These are phyloP conservation scores for Primulina eburnea DNA, from an alignment of 257 asterid species.

Conservation along the genomic window DNA sequence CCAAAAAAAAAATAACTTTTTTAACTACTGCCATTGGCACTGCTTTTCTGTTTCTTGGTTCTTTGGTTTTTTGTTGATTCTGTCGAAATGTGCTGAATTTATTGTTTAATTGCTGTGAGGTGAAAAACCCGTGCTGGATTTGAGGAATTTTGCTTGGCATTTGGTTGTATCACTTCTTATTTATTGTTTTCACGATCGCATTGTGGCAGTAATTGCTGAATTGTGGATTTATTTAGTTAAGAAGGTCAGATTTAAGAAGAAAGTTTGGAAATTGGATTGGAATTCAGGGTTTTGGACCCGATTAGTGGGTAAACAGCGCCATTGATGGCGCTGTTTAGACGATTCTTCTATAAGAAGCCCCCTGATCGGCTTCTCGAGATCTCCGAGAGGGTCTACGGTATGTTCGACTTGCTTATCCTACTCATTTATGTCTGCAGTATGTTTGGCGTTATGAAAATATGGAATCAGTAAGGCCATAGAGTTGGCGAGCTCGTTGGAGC, in stretches of 20 bases:
- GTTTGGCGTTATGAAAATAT: constrained; percentile 16
- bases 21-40: constrained; percentile 22
- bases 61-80: constrained; percentile 2
- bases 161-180: constrained; percentile 20
- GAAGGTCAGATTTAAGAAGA: constrained; percentile 31
- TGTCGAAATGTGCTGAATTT: constrained; percentile 2
- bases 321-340: constrained; percentile 99
- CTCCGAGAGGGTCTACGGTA: constrained; percentile 98
- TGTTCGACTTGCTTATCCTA: constrained; percentile 20
- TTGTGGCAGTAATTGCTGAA: constrained; percentile 32
- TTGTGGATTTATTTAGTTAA: constrained; percentile 37
- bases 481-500: constrained; percentile 3
- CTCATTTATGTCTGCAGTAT: neutral
- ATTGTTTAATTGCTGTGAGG: constrained; percentile 35
- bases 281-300: constrained; percentile 52
- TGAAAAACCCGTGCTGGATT: constrained; percentile 22
- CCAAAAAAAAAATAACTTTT: constrained; percentile 21
- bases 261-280: constrained; percentile 28
- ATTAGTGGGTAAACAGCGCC: constrained; percentile 81
- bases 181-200: constrained; percentile 27
- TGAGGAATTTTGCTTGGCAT: constrained; percentile 4
- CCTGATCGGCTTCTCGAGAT: constrained; percentile 99
- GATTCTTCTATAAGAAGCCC: constrained; percentile 96
- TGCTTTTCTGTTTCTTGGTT: constrained; percentile 1
- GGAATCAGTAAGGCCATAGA: neutral